Evolutionary conservation across 2,329 filamentous ascomycete genomes (phyloP).

Genomic region (Simplicillium aogashimaense): DNA sequence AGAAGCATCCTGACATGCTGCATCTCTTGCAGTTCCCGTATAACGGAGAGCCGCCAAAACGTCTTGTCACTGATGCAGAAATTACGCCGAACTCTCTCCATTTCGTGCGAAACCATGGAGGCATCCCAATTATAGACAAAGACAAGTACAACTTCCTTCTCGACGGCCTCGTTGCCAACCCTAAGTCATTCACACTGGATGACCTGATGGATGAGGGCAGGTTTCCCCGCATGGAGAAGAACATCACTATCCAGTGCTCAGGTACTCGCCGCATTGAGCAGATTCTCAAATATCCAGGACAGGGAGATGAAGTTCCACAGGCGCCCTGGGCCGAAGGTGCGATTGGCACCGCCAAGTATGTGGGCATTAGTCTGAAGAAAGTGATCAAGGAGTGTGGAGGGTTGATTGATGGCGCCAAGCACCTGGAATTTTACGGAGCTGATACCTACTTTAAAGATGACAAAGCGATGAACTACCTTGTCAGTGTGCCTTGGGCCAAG

Average conservation of each 20-base stretch:
- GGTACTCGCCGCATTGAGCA: conserved; percentile 62
- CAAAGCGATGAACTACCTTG: conserved; percentile 55
- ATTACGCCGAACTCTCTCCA: conserved; percentile 50
- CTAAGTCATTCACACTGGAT: conserved; percentile 43
- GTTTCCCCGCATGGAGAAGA: conserved; percentile 50
- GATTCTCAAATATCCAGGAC: conserved; percentile 53
- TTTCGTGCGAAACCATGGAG: conserved; percentile 64
- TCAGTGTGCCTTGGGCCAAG: conserved; percentile 58
- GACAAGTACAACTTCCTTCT: conserved; percentile 43
- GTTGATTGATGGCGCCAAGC: conserved; percentile 39
- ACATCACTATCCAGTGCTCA: conserved; percentile 56
- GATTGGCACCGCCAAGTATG: conserved; percentile 55
- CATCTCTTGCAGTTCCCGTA: conserved; percentile 55
- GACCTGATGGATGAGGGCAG: conserved; percentile 49
- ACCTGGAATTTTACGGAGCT: conserved; percentile 59
- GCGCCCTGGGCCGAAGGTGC: conserved; percentile 56
- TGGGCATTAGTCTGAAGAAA: conserved; percentile 56
- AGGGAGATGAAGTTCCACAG: conserved; percentile 52
- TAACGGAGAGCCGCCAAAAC: conserved; percentile 52
- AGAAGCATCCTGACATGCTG: conserved; percentile 51
- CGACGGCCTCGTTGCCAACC: conserved; percentile 51
- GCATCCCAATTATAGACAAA: conserved; percentile 55
- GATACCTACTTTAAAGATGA: conserved; percentile 66
- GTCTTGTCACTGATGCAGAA: conserved; percentile 40
- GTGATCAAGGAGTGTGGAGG: conserved; percentile 63